A percentile compares a stretch with the other conserved stretches of the same genome.
phyloP scores from a whole-genome alignment of 2,329 filamentous ascomycete species.

The Colletotrichum filicis region DNA sequence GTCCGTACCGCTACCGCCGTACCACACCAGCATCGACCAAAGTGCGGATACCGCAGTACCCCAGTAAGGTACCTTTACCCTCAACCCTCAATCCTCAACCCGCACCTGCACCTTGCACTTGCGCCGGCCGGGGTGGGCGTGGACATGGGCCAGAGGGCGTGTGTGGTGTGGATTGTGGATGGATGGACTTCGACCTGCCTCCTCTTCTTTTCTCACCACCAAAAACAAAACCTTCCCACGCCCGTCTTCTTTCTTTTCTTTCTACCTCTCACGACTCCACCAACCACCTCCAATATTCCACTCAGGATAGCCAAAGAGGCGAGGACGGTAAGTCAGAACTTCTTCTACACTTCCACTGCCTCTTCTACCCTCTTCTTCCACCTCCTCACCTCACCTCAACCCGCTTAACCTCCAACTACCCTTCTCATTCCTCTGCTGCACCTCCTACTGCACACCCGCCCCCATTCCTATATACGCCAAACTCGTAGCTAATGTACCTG shows the following conservation, averaged over 20 bases:
- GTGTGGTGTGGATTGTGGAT: conserved; percentile 22
- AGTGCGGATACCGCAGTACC: conserved; percentile 31
- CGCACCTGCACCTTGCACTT: conserved; percentile 24
- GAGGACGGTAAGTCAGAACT: conserved; percentile 36
- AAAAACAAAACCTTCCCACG: conserved; percentile 38
- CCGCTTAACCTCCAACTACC: not conserved
- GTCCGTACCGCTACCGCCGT: conserved; percentile 22
- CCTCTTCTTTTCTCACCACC: conserved; percentile 38
- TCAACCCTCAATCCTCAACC: conserved; percentile 5
- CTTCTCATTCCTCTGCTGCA: conserved; percentile 19
- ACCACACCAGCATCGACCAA: conserved; percentile 10
- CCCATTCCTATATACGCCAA: conserved; percentile 34
- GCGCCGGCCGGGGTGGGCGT: conserved; percentile 26
- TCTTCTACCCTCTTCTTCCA: conserved; percentile 23
- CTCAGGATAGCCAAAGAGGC: conserved; percentile 35
- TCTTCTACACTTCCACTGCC: conserved; percentile 32
- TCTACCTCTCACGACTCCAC: conserved; percentile 47
- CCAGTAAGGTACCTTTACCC: conserved; percentile 12
- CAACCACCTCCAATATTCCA: conserved; percentile 45
- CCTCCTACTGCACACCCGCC: conserved; percentile 23
- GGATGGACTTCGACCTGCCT: conserved; percentile 34
- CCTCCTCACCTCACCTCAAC: conserved; percentile 13
- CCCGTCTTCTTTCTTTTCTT: conserved; percentile 39
- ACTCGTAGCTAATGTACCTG: conserved; percentile 35
- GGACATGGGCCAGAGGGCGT: not conserved